Base-by-base conservation (phyloP, 1,139 yeast species). In the Debaryomyces udenii region DNA sequence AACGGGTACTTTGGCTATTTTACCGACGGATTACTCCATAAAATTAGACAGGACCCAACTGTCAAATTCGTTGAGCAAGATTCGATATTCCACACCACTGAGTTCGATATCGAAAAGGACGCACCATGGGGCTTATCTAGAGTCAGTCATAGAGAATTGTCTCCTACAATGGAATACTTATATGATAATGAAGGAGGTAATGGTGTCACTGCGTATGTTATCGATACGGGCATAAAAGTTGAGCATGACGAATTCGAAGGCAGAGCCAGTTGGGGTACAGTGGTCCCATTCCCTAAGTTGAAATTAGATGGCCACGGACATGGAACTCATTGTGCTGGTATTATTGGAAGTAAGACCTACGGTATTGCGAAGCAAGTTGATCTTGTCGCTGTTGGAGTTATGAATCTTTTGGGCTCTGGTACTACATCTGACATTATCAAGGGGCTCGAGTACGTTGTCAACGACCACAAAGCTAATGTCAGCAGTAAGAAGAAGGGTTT, bases 241-340 rank as follows among this genome's bases (percentile, higher is more conserved):
- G 62, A 66, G 10, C 75, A 68, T 51, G 66, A 61, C 33, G 74
- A 70, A 44, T 70, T 70, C 46, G 71, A 58, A 42, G 74, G 73
- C 35, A 61, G 76, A 49, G 76, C 76, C 20, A 39, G 46, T 10
- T 70, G 76, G 76, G 75, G 75, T 38, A 59, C 63, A 20, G 67
- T 74, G 6, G 56, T 69, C 37, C 69, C 74, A 4, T 53, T 58
- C 49, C 74, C 73, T 30, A 61, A 62, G 46, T 51, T 62, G 26
- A 60, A 65, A 43, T 45, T 61, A 23, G 77, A 70, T 49, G 70
- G 64, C 20, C 63, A 69, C 46, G 98, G 98, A 27, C 77, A 71
- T 49, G 77, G 77, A 28, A 70, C 74, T 34, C 77, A 71, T 50
- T 68, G 72, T 54, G 76, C 76, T 15, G 77, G 77, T 47, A 68